phyloP scores from a whole-genome alignment of 176 grass and related monocot species.

The Paspalum vaginatum region DNA sequence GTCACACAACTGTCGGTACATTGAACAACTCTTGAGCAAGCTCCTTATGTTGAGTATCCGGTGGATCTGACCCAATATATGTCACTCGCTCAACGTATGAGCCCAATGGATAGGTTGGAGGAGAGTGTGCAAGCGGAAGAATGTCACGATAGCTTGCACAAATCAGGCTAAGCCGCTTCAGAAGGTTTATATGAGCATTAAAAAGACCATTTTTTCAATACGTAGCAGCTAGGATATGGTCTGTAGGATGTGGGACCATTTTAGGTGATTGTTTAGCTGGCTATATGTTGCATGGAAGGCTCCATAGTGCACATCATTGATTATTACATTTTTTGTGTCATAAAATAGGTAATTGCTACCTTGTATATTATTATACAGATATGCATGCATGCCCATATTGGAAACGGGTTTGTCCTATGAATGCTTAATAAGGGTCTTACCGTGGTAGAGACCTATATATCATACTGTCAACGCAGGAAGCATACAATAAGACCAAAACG shows the following conservation, averaged over 20 bases:
- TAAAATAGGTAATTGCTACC: neutral
- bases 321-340: neutral
- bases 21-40: neutral
- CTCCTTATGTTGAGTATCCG: neutral
- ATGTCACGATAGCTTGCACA: conserved; percentile 1
- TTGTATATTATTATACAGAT: too few relatives aligned
- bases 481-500: too few relatives aligned
- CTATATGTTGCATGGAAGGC: neutral
- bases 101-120: neutral
- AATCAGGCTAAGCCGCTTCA: neutral
- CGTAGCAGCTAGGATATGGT: neutral
- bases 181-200: neutral
- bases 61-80: neutral
- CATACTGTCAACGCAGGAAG: too few relatives aligned
- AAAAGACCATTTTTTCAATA: neutral
- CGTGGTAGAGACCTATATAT: too few relatives aligned
- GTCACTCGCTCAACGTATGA: neutral
- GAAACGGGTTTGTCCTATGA: too few relatives aligned
- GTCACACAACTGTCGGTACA: too few relatives aligned
- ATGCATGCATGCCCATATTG: too few relatives aligned
- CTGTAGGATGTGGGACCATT: neutral
- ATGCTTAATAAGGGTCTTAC: too few relatives aligned
- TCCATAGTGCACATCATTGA: neutral
- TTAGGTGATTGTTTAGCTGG: neutral
- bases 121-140: neutral